Percentiles rank a stretch among this genome's conserved stretches.
Evolutionary conservation across 345 rosid species (phyloP).

Genomic region (Acer campestre): DNA sequence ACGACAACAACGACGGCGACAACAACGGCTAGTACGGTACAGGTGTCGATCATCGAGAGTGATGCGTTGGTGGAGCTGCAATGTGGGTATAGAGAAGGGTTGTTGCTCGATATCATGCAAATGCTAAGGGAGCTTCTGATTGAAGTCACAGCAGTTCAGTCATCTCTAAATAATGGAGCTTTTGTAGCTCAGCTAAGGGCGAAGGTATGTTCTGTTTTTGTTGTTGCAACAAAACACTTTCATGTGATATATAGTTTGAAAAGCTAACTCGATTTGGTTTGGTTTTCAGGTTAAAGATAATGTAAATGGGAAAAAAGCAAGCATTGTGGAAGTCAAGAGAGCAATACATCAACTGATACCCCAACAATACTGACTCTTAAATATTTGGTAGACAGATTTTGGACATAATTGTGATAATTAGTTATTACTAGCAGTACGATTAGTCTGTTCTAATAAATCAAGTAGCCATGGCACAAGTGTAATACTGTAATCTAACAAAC

Average conservation of each 20-base stretch:
- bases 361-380: background rate
- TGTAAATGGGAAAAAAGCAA: slow-evolving; percentile 63
- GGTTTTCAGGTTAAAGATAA: slow-evolving; percentile 62
- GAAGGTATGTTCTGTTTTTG: slow-evolving; percentile 41
- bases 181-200: slow-evolving; percentile 88
- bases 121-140: slow-evolving; percentile 67
- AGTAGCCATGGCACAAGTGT: background rate
- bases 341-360: slow-evolving; percentile 71
- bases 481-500: slow-evolving; percentile 2
- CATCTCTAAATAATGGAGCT: slow-evolving; percentile 47
- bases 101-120: slow-evolving; percentile 81
- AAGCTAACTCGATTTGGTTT: background rate
- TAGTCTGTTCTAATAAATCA: background rate
- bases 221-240: background rate
- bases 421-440: background rate
- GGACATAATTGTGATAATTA: background rate
- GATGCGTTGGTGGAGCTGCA: slow-evolving; percentile 82
- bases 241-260: background rate
- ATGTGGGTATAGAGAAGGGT: slow-evolving; percentile 72
- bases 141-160: slow-evolving; percentile 75
- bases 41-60: slow-evolving; percentile 93
- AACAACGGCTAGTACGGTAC: slow-evolving; percentile 41
- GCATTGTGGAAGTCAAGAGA: slow-evolving; percentile 87
- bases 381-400: background rate
- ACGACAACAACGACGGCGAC: background rate